Evolutionary conservation across 225 moss, liverwort and hornwort species (phyloP), one percentile per base, ranked within the genome.

Genomic region (Marchantia polymorpha): DNA sequence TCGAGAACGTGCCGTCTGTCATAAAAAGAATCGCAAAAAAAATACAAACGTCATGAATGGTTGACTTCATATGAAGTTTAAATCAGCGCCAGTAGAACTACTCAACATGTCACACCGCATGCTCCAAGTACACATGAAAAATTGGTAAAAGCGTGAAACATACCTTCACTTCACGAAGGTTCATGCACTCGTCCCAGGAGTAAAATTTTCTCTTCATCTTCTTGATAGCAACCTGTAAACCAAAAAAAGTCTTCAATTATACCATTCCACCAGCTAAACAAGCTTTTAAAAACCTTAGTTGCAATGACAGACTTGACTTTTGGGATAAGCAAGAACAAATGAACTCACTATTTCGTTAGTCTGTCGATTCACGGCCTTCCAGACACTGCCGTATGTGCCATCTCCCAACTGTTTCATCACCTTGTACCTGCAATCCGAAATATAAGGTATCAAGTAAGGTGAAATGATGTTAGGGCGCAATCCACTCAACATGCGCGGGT

Each of bases 91-190:
- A 39, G 39, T 2, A 39, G 39, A 5, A 5, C 39, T 39, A 39
- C 39, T 39, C 39, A 39, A 39, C 39, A 2, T 5, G 39, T 39
- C 2, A 5, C 39, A 39, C 39, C 39, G 39, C 5, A 39, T 39
- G 39, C 39, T 39, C 39, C 2, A 39, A 5, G 39, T 39, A 39
- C 39, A 39, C 39, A 5, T 39, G 5, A 39, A 2, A 5, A 5
- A 39, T 39, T 39, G 39, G 39, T 39, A 39, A 39, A 39, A 39
- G 39, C 39, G 39, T 39, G 39, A 39, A 27, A 65, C 16, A 53
- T 81, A 94, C 96, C 92, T 97, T 91, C 15, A 92, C 91, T 94
- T 94, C 92, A 69, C 86, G 89, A 82, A 96, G 72, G 65, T 90
- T 92, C 84, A 93, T 88, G 66, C 91, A 96, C 75, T 92, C 92